Evolutionary conservation across 192 early-diverging fungal genomes (phyloP).

Genomic region (Spizellomyces sp.): DNA sequence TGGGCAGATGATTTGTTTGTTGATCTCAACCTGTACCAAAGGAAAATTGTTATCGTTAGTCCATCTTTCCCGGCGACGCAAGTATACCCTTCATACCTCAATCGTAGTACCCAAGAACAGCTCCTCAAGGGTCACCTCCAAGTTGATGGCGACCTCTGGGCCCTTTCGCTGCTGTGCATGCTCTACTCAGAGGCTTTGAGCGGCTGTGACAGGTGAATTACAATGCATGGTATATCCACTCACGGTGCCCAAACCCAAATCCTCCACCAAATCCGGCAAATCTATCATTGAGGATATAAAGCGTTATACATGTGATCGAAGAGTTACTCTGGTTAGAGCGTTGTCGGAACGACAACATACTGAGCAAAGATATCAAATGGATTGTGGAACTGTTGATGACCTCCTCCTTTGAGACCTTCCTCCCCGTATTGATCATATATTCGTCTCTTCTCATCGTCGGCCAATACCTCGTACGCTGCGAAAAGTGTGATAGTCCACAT

Average conservation of each 20-base stretch:
- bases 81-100: slow-evolving; percentile 50
- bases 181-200: neutral
- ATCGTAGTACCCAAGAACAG: slow-evolving; percentile 82
- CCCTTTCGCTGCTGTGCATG: slow-evolving; percentile 77
- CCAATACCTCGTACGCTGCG: slow-evolving; percentile 90
- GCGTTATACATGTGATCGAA: neutral
- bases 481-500: neutral
- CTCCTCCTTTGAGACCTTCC: slow-evolving; percentile 84
- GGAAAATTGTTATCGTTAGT: neutral
- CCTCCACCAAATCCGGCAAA: slow-evolving; percentile 61
- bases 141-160: slow-evolving; percentile 71
- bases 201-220: neutral
- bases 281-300: slow-evolving; percentile 1
- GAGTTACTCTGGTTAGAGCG: no score
- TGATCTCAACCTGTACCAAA: slow-evolving; percentile 71
- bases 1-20: slow-evolving; percentile 91
- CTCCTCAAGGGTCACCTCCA: slow-evolving; percentile 89
- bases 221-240: neutral
- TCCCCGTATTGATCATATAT: slow-evolving; percentile 95
- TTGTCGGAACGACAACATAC: slow-evolving; percentile 32
- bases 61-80: neutral
- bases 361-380: slow-evolving; percentile 98
- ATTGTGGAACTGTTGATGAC: slow-evolving; percentile 76
- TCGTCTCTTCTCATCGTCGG: slow-evolving; percentile 86
- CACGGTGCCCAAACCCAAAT: slow-evolving; percentile 31